Evolutionary conservation across 2,329 filamentous ascomycete genomes (phyloP), one percentile per base, ranked within the genome.

Genomic region (Grosmannia huntii): DNA sequence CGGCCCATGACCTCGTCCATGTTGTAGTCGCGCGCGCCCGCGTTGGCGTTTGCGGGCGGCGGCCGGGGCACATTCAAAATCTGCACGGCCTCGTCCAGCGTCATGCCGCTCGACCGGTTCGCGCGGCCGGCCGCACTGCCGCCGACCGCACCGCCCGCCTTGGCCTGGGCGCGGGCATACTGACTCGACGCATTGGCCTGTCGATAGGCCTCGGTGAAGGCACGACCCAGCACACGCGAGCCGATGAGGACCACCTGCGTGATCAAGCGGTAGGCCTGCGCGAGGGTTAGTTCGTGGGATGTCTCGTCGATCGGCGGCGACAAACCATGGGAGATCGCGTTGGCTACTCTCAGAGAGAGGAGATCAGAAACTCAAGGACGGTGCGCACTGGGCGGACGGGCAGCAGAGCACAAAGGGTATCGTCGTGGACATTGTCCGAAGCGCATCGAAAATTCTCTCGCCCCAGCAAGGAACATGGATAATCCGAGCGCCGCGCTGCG

Each of bases 61-160:
- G 91, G 89, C 71, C 92, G 89, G 28, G 60, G 31, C 65, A 99
- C 90, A 71, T 99, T 95, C 62, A 99, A 82, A 68, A 99, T 96
- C 74, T 90, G 89, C 82, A 90, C 97, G 57, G 94, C 94, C 78
- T 99, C 94, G 65, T 96, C 90, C 67, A 99, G 84, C 10, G 90
- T 94, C 73, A 97, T 86, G 69, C 90, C 89, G 5, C 83, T 82
- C 31, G 83, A 78, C 62, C 78, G 68, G 60, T 66, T 70, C 48
- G 68, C 66, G 60, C 69, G 68, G 64, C 80, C 80, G 56, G 50
- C 11, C 1, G 74, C 67, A 11, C 70, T 70, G 65, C 71, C 73
- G 59, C 73, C 73, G 64, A 80, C 79, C 65, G 71, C 73, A 59
- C 73, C 73, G 64, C 80, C 79, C 57, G 73, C 70, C 67, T 86